Conservation (phyloP, 1,284 basidiomycete species). For the Puccinia hordei region DNA sequence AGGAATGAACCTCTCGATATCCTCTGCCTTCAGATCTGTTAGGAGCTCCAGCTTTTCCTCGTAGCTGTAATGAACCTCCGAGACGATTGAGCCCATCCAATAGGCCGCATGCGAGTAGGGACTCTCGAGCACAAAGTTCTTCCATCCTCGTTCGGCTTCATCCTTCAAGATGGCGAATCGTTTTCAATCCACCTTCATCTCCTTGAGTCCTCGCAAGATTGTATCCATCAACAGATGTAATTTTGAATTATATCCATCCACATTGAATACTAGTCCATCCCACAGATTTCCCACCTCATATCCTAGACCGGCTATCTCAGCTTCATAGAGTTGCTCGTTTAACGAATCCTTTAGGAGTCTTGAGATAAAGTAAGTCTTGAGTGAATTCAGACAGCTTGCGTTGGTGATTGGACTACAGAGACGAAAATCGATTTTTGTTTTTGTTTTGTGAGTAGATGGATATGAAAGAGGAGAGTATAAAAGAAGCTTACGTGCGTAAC, state of each 20-base stretch:
- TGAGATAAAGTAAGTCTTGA: constrained; percentile 70
- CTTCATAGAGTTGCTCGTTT: constrained; percentile 89
- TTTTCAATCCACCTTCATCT: constrained; percentile 70
- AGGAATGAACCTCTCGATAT: constrained; percentile 71
- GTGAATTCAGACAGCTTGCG: constrained; percentile 57
- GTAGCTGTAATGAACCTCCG: constrained; percentile 34
- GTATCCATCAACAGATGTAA: constrained; percentile 74
- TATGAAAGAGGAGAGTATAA: constrained; percentile 19
- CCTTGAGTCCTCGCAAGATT: constrained; percentile 73
- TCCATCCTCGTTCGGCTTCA: constrained; percentile 63
- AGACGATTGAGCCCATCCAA: constrained; percentile 34
- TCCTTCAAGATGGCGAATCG: constrained; percentile 83
- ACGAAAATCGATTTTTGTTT: not conserved
- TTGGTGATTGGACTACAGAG: constrained; percentile 59
- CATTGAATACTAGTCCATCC: constrained; percentile 71
- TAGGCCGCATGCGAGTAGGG: constrained; percentile 33
- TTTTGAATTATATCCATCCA: constrained; percentile 94
- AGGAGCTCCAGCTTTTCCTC: constrained; percentile 40
- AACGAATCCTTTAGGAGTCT: constrained; percentile 86
- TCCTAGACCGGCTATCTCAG: constrained; percentile 82
- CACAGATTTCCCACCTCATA: constrained; percentile 73
- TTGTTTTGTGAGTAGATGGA: too few relatives aligned
- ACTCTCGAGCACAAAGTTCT: constrained; percentile 45
- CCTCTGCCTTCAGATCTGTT: constrained; percentile 70
- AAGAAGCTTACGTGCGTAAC: constrained; percentile 66